phyloP scores from a whole-genome alignment of 805 yeast species.

The Cyberlindnera maclurae region DNA sequence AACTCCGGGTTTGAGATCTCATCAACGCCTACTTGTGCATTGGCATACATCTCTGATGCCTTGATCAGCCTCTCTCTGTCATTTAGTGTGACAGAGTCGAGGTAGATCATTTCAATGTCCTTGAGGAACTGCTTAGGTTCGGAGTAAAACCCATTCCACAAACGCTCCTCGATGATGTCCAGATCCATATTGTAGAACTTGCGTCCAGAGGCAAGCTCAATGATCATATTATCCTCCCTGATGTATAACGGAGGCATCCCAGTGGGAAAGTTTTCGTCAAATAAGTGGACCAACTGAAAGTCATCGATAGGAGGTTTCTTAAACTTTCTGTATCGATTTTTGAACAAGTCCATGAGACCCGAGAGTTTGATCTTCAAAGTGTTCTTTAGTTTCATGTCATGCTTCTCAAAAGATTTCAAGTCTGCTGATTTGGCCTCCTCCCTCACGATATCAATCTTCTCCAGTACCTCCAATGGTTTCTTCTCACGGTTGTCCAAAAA shows the following conservation, averaged over 20 bases:
- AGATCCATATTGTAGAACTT: conserved; percentile 82
- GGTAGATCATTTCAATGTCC: conserved; percentile 78
- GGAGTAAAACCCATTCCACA: conserved; percentile 94
- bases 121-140: conserved; percentile 86
- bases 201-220: conserved; percentile 71
- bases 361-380: conserved; percentile 78
- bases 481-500: conserved; percentile 53
- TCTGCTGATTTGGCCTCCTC: conserved; percentile 29
- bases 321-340: conserved; percentile 80
- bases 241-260: conserved; percentile 34
- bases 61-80: conserved; percentile 76
- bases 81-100: conserved; percentile 64
- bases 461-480: conserved; percentile 27
- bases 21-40: conserved; percentile 92
- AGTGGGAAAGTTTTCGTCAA: conserved; percentile 43
- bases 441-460: conserved; percentile 29
- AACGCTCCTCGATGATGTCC: conserved; percentile 86
- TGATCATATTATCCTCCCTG: conserved; percentile 64
- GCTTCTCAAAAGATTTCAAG: conserved; percentile 40
- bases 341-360: conserved; percentile 84
- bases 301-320: conserved; percentile 89
- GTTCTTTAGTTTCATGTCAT: conserved; percentile 80
- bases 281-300: conserved; percentile 59
- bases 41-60: conserved; percentile 94
- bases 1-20: conserved; percentile 75